A percentile compares a stretch with the other conserved stretches of the same genome.
Evolutionary conservation across 768 basidiomycete species (phyloP).

Genomic region (Agrocybe praecox): DNA sequence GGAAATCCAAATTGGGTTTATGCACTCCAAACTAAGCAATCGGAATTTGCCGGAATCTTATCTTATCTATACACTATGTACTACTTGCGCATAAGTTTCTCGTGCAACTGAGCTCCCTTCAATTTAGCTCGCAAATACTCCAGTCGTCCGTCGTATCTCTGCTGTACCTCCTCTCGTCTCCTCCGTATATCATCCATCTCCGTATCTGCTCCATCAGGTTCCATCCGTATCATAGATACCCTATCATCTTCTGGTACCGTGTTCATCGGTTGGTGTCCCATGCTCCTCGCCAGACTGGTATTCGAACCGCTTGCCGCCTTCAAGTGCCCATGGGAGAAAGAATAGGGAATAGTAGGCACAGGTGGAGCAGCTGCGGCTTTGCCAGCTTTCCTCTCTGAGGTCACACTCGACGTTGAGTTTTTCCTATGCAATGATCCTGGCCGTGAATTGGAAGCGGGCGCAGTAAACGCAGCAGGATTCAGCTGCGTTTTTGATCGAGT

Average conservation of each 20-base stretch:
- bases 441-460: constrained; percentile 26
- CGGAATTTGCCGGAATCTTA: constrained; percentile 30
- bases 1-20: constrained; percentile 14
- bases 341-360: constrained; percentile 32
- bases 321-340: constrained; percentile 30
- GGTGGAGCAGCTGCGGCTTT: constrained; percentile 31
- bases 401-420: constrained; percentile 62
- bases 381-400: constrained; percentile 41
- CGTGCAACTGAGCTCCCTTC: constrained; percentile 82
- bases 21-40: constrained; percentile 14
- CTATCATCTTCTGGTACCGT: constrained; percentile 53
- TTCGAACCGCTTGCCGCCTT: constrained; percentile 39
- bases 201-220: constrained; percentile 43
- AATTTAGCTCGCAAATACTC: constrained; percentile 82
- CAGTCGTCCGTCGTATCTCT: constrained; percentile 73
- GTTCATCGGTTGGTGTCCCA: constrained; percentile 50
- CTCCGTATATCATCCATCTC: constrained; percentile 73
- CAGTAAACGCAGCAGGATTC: constrained; percentile 24
- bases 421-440: constrained; percentile 53
- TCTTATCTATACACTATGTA: constrained; percentile 12
- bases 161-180: constrained; percentile 69
- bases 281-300: constrained; percentile 54
- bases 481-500: constrained; percentile 35
- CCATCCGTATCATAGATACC: constrained; percentile 27
- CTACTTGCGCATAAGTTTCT: constrained; percentile 72